Evolutionary conservation across 179 eudicot genomes (phyloP).

Genomic region (Pouteria campechiana): DNA sequence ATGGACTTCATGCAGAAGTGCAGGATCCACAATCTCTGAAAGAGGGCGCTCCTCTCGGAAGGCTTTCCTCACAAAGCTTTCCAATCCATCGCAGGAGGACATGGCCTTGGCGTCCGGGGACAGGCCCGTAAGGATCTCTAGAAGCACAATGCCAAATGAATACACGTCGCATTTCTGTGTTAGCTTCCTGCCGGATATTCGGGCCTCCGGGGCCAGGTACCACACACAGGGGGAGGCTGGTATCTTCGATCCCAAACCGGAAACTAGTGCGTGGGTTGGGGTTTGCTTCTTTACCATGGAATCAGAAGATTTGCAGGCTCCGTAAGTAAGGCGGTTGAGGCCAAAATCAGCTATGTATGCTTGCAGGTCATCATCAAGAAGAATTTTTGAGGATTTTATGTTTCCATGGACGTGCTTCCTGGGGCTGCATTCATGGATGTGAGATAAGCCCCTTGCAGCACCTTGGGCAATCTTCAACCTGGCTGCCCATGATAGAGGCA

Average conservation of each 20-base stretch:
- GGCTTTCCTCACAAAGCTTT: conserved; percentile 48
- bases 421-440: conserved; percentile 83
- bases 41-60: conserved; percentile 61
- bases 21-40: conserved; percentile 72
- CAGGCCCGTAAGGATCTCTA: conserved; percentile 72
- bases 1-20: conserved; percentile 55
- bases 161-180: conserved; percentile 75
- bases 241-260: conserved; percentile 23
- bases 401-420: conserved; percentile 59
- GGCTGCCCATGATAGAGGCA: conserved; percentile 65
- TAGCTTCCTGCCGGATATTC: conserved; percentile 18
- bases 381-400: conserved; percentile 73
- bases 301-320: conserved; percentile 24
- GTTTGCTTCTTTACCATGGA: conserved; percentile 22
- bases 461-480: conserved; percentile 66
- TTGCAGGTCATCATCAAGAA: conserved; percentile 59
- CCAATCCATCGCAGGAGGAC: conserved; percentile 40
- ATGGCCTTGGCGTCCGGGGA: conserved; percentile 31
- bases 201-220: conserved; percentile 62
- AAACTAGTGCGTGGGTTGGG: conserved; percentile 14
- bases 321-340: conserved; percentile 43
- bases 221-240: conserved; percentile 20
- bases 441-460: conserved; percentile 49
- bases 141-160: conserved; percentile 66
- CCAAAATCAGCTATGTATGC: conserved; percentile 80